Conservation (phyloP, 768 basidiomycete species). For the Lactarius hatsudake region DNA sequence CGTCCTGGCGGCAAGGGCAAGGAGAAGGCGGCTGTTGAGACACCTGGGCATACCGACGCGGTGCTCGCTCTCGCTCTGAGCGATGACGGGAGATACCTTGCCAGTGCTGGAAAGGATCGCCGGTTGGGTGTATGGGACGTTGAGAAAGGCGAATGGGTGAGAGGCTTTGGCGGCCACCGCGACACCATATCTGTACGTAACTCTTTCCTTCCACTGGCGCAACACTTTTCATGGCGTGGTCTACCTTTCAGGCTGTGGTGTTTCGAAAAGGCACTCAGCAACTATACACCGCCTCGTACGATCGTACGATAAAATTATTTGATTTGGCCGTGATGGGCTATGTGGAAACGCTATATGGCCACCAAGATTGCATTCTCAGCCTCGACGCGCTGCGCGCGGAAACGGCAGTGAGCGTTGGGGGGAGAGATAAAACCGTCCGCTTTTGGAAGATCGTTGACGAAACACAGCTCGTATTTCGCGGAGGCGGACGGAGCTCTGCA, state of each 20-base stretch:
- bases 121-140: conserved; percentile 85
- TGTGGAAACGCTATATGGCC: conserved; percentile 95
- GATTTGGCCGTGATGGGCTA: conserved; percentile 83
- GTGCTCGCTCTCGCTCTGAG: conserved; percentile 82
- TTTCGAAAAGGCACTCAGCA: conserved; percentile 78
- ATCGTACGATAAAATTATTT: conserved; percentile 89
- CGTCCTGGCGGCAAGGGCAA: conserved; percentile 46
- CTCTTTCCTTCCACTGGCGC: conserved; percentile 38
- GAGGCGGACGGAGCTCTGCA: conserved; percentile 82
- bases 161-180: conserved; percentile 75
- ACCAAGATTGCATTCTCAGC: conserved; percentile 82
- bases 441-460: conserved; percentile 98
- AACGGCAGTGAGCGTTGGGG: conserved; percentile 83
- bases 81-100: conserved; percentile 79
- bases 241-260: conserved; percentile 49
- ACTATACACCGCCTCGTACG: conserved; percentile 74
- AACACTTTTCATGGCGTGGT: conserved; percentile 31
- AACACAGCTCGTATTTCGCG: conserved; percentile 92
- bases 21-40: conserved; percentile 53
- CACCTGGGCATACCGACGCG: conserved; percentile 83
- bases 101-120: conserved; percentile 83
- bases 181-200: conserved; percentile 65
- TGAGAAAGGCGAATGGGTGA: conserved; percentile 71
- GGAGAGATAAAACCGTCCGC: conserved; percentile 84
- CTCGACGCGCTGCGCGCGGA: conserved; percentile 83